Conservation (phyloP, 805 yeast genomes). For the Hanseniaspora hatyaiensis region DNA sequence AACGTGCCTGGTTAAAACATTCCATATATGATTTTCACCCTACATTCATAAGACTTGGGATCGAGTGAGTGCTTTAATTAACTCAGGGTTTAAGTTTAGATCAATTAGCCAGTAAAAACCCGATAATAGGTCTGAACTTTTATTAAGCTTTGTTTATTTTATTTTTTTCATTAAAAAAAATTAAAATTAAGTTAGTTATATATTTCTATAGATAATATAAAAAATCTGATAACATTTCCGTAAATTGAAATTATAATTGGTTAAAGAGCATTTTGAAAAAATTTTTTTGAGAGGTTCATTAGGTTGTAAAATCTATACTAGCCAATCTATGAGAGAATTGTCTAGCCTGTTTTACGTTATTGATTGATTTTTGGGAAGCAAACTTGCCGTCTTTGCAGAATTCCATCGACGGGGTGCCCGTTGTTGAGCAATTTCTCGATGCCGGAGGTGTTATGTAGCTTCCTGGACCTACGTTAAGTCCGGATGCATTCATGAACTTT, state of each 20-base stretch:
- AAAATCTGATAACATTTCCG: background rate
- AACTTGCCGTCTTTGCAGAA: constrained; percentile 13
- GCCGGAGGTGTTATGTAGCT: constrained; percentile 15
- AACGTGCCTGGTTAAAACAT: too few species aligned
- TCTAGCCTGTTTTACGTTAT: constrained; percentile 7
- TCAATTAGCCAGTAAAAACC: too few species aligned
- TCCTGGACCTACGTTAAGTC: constrained; percentile 8
- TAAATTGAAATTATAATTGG: too few species aligned
- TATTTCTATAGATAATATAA: too few species aligned
- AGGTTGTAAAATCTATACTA: constrained; percentile 7
- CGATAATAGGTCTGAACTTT: too few species aligned
- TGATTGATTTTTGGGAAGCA: background rate
- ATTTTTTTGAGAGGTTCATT: background rate
- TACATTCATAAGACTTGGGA: too few species aligned
- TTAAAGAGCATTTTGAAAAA: too few species aligned
- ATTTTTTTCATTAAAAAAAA: background rate
- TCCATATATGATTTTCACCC: too few species aligned
- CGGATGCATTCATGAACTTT: background rate
- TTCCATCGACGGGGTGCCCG: constrained; percentile 9
- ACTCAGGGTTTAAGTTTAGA: background rate
- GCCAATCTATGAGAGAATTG: constrained; percentile 12
- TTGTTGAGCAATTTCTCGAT: constrained; percentile 12
- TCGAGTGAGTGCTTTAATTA: too few species aligned
- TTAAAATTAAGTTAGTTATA: too few species aligned
- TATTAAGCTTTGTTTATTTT: background rate